phyloP scores from a whole-genome alignment of 257 asterid genomes.

The Solanum gracilifrons region DNA sequence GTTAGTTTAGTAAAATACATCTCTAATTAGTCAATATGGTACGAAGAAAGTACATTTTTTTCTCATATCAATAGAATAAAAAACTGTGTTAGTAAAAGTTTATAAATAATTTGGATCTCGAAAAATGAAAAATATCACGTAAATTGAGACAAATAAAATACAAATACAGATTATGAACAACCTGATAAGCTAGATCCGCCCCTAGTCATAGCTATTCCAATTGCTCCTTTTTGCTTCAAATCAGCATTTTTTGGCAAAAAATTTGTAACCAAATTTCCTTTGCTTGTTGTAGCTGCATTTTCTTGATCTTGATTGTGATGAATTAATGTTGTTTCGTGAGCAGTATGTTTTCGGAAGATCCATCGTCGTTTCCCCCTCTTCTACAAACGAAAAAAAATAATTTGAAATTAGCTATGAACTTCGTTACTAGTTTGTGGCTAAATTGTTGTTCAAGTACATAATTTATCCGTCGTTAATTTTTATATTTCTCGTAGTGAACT shows the following conservation, averaged over 20 bases:
- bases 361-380: slow-evolving; percentile 65
- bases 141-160: not conserved
- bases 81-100: too few species aligned
- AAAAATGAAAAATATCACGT: not conserved
- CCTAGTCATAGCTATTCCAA: slow-evolving; percentile 20
- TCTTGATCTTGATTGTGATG: slow-evolving; percentile 27
- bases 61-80: not conserved
- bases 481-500: not conserved
- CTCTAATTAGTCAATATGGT: not conserved
- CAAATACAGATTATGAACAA: not conserved
- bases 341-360: slow-evolving; percentile 36
- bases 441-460: accelerated
- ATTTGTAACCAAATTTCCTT: slow-evolving; percentile 4
- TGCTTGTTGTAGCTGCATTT: not conserved
- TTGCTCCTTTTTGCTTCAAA: slow-evolving; percentile 11
- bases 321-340: slow-evolving; percentile 40
- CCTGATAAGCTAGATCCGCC: not conserved
- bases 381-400: slow-evolving; percentile 10
- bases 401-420: not conserved
- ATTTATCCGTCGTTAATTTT: not conserved
- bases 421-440: not conserved
- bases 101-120: not conserved
- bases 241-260: slow-evolving; percentile 4
- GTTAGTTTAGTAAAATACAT: not conserved
- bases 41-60: too few species aligned